Evolutionary conservation across 1,139 yeast species (phyloP).

Genomic region (Protomyces pachydermus): DNA sequence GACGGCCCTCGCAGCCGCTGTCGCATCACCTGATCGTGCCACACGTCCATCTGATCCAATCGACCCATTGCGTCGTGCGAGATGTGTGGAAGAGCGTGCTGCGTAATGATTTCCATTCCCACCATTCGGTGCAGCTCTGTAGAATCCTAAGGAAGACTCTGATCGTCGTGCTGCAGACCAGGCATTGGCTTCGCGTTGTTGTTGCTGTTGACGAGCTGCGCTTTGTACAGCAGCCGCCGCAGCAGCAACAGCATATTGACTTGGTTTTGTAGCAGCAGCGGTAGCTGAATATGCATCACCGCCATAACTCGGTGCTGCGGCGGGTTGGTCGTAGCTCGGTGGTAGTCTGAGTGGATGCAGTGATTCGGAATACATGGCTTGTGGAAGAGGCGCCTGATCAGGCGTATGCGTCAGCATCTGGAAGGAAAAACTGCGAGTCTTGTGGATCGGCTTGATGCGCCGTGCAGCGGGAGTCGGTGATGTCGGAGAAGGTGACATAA

Average conservation of each 20-base stretch:
- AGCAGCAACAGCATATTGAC: not conserved
- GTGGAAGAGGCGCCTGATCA: conserved; percentile 8
- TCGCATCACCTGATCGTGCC: too few species aligned
- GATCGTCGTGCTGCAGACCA: not conserved
- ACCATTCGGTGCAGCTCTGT: not conserved
- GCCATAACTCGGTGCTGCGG: not conserved
- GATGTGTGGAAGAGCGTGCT: too few species aligned
- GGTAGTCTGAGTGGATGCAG: conserved; percentile 19
- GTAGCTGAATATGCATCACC: not conserved
- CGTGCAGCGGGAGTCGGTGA: not conserved
- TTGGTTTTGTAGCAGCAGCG: not conserved
- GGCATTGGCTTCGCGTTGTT: not conserved
- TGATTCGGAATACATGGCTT: conserved; percentile 19
- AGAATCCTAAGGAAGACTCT: not conserved
- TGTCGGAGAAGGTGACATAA: too few species aligned
- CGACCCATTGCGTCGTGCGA: too few species aligned
- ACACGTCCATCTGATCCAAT: too few species aligned
- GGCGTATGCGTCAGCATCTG: conserved; percentile 24
- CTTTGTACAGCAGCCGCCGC: not conserved
- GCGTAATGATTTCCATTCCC: not conserved
- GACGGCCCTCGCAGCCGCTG: too few species aligned
- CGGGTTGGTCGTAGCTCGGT: not conserved
- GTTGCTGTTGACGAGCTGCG: not conserved
- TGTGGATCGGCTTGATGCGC: not conserved
- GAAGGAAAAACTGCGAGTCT: not conserved